A percentile compares a stretch with the other conserved stretches of the same genome.
Evolutionary conservation across 352 stramenopile genomes (phyloP).

Genomic region (Saprolegnia diclina): DNA sequence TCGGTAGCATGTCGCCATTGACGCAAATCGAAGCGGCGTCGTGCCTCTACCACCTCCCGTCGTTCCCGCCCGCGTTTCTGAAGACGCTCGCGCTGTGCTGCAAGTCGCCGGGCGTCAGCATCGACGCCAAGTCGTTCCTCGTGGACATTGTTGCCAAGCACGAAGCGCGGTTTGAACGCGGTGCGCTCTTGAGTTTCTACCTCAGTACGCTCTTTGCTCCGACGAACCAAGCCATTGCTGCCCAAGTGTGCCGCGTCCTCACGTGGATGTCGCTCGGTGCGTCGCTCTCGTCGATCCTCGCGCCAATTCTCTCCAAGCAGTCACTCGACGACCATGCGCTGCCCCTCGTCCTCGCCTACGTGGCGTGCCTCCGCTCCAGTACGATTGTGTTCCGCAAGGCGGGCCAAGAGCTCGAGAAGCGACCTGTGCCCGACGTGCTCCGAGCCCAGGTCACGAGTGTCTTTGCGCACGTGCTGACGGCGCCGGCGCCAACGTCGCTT

Average conservation of each 20-base stretch:
- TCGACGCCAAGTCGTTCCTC: slow-evolving; percentile 74
- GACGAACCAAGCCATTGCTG: slow-evolving; percentile 36
- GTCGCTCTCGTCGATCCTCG: slow-evolving; percentile 62
- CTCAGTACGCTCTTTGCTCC: slow-evolving; percentile 62
- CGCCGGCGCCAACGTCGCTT: background rate
- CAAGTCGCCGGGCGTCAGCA: slow-evolving; percentile 52
- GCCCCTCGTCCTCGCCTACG: slow-evolving; percentile 3
- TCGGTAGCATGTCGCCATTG: slow-evolving; percentile 41
- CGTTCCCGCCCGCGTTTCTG: slow-evolving; percentile 58
- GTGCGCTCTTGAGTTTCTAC: slow-evolving; percentile 73
- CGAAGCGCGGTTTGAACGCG: slow-evolving; percentile 52
- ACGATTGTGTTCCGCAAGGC: background rate
- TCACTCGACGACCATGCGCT: background rate
- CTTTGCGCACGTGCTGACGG: background rate
- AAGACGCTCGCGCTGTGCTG: slow-evolving; percentile 66
- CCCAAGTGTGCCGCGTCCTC: slow-evolving; percentile 60
- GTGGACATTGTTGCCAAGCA: slow-evolving; percentile 76
- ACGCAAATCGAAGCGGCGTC: slow-evolving; percentile 70
- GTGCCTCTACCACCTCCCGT: slow-evolving; percentile 68
- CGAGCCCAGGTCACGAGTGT: background rate
- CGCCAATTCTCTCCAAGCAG: slow-evolving; percentile 31
- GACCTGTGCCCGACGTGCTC: background rate
- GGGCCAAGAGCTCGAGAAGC: background rate
- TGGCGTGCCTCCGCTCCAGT: slow-evolving; percentile 13
- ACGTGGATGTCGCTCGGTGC: slow-evolving; percentile 58